Conservation (phyloP, 2,329 filamentous ascomycete species). For the Cercospora sesami region DNA sequence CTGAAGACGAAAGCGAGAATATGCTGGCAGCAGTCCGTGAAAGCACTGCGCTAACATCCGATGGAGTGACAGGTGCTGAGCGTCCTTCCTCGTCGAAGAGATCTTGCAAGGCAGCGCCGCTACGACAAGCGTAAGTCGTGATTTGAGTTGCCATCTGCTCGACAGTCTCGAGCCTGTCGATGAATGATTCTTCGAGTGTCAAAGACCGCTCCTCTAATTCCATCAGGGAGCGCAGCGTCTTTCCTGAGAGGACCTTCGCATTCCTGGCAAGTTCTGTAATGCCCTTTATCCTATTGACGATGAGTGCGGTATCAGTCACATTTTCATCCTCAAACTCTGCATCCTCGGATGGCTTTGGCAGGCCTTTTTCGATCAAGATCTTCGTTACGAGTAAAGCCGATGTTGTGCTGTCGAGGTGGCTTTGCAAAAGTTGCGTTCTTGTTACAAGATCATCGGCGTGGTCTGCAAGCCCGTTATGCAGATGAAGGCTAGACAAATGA, state of each 20-base stretch:
- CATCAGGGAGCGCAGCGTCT: slow-evolving; percentile 72
- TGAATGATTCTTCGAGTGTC: slow-evolving; percentile 67
- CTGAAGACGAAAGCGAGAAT: slow-evolving; percentile 53
- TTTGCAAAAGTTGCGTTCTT: slow-evolving; percentile 73
- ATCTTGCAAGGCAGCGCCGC: slow-evolving; percentile 65
- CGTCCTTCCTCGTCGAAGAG: slow-evolving; percentile 72
- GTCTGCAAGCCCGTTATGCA: slow-evolving; percentile 66
- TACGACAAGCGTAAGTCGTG: slow-evolving; percentile 63
- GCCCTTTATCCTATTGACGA: slow-evolving; percentile 68
- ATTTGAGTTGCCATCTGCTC: slow-evolving; percentile 66
- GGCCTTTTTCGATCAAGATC: slow-evolving; percentile 65
- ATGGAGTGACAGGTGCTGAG: slow-evolving; percentile 64
- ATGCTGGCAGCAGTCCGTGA: slow-evolving; percentile 55
- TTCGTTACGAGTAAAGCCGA: slow-evolving; percentile 64
- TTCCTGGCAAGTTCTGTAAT: slow-evolving; percentile 75
- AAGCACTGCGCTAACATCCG: slow-evolving; percentile 66
- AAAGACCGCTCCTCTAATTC: slow-evolving; percentile 76
- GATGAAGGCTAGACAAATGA: slow-evolving; percentile 81
- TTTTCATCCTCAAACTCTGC: slow-evolving; percentile 64
- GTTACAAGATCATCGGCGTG: slow-evolving; percentile 80
- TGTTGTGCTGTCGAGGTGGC: slow-evolving; percentile 76
- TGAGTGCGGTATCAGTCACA: slow-evolving; percentile 52
- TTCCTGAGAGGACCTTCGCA: slow-evolving; percentile 78
- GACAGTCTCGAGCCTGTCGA: slow-evolving; percentile 68
- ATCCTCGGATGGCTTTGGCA: slow-evolving; percentile 51